Evolutionary conservation across 768 basidiomycete species (phyloP), one percentile per base, ranked within the genome.

Genomic region (Trametes coccinea): DNA sequence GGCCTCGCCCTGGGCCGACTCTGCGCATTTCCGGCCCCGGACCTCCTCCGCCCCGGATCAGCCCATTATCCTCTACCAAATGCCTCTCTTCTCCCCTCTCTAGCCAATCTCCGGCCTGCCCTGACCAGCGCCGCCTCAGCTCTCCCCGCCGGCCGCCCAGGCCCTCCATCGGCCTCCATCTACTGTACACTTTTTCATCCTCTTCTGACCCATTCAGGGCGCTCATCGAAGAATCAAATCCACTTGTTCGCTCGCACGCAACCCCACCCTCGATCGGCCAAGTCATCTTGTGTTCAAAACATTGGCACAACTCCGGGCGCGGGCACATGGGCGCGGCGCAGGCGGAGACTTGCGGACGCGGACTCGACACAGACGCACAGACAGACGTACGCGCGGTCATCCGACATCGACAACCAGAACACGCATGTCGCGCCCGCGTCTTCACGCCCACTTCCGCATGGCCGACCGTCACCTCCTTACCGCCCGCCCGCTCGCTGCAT

Each of bases 371-470:
- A 31, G n/a, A 16, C 31, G 49, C 49, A 31, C 30, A 37, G 34
- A 37, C n/a, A 17, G 51, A 53, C 51, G 22, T 22, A 22, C 22
- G 22, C 22, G 22, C 22, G 22, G 22, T 22, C 22, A 22, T 22
- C 22, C 22, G 22, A 22, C 22, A 22, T 22, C 22, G 22, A 22
- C 22, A 22, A 22, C 22, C 39, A 10, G 37, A 16, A 14, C 5
- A 13, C 53, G 17, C 41, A 50, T 29, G 53, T 47, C 59, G 14
- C 44, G 51, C 27, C 48, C 43, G 22, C 22, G 2, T 45, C 48
- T 22, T 61, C 60, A 61, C 54, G 60, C 60, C 30, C 44, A 30
- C 22, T 44, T 41, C 55, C 50, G 48, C 61, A 47, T 62, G 61
- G 17, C 49, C 50, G 33, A 22, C 41, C 49, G 41, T 59, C 57